These are phyloP conservation scores for Ascomycota sp. DNA, from an alignment of 2,329 filamentous ascomycete genomes.

Conservation along the genomic window DNA sequence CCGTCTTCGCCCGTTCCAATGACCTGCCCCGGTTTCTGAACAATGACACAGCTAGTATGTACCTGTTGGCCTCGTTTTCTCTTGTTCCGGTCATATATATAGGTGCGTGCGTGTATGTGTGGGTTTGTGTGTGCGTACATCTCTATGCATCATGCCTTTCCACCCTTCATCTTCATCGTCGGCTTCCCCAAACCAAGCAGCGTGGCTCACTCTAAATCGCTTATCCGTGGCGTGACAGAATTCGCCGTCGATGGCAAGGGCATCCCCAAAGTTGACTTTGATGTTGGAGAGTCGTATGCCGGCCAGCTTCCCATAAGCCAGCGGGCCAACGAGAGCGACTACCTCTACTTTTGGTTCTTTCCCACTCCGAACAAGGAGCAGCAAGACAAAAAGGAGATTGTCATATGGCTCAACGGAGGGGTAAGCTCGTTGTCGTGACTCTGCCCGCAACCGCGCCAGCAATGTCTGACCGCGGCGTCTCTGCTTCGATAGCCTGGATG, in stretches of 20 bases:
- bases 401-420: conserved; percentile 38
- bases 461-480: too few relatives aligned
- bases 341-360: conserved; percentile 47
- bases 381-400: conserved; percentile 30
- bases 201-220: too few relatives aligned
- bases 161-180: neutral
- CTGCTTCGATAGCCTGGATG: conserved; percentile 20
- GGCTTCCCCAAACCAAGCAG: neutral
- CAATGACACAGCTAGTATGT: neutral
- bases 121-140: too few relatives aligned
- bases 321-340: conserved; percentile 21
- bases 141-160: too few relatives aligned
- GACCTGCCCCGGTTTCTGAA: neutral
- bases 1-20: too few relatives aligned
- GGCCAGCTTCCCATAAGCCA: conserved; percentile 32
- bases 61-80: neutral
- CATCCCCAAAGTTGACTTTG: conserved; percentile 42
- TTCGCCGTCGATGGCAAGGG: conserved; percentile 36
- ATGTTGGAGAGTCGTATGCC: conserved; percentile 35
- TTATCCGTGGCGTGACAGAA: too few relatives aligned
- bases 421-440: conserved; percentile 9
- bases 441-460: too few relatives aligned
- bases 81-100: too few relatives aligned
- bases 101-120: too few relatives aligned
- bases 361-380: conserved; percentile 25